phyloP scores from a whole-genome alignment of 805 yeast genomes.

The Hagleromyces aurorensis region DNA sequence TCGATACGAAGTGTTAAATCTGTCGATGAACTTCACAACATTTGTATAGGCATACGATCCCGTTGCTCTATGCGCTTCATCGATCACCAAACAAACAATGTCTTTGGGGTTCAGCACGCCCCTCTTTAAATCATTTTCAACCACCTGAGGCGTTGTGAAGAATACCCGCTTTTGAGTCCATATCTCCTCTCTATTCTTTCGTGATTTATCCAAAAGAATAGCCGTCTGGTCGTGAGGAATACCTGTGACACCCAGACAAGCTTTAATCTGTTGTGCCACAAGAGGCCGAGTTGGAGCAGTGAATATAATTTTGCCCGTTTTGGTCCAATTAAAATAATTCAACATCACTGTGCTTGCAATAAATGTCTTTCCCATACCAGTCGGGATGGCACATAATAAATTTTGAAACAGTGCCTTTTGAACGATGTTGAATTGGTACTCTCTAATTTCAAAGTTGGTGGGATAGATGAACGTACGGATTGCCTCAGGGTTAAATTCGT shows the following conservation, averaged over 20 bases:
- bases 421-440: constrained; percentile 81
- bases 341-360: constrained; percentile 92
- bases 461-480: constrained; percentile 66
- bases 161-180: constrained; percentile 76
- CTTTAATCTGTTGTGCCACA: constrained; percentile 93
- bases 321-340: constrained; percentile 83
- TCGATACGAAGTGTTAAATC: constrained; percentile 61
- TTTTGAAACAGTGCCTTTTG: constrained; percentile 64
- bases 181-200: constrained; percentile 60
- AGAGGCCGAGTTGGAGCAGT: constrained; percentile 97
- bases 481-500: constrained; percentile 35
- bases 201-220: constrained; percentile 52
- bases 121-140: constrained; percentile 75
- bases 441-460: constrained; percentile 72
- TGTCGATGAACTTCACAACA: constrained; percentile 58
- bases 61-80: constrained; percentile 92
- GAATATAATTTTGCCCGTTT: constrained; percentile 69
- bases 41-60: constrained; percentile 86
- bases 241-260: constrained; percentile 83
- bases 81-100: constrained; percentile 71
- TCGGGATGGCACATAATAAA: constrained; percentile 83
- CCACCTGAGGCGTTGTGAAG: constrained; percentile 94
- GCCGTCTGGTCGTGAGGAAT: constrained; percentile 72
- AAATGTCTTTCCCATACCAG: constrained; percentile 95
- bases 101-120: constrained; percentile 73